Percentiles rank a stretch among this genome's conserved stretches.
Evolutionary conservation across 1,139 yeast species (phyloP).

Genomic region (Taphrina betulina): DNA sequence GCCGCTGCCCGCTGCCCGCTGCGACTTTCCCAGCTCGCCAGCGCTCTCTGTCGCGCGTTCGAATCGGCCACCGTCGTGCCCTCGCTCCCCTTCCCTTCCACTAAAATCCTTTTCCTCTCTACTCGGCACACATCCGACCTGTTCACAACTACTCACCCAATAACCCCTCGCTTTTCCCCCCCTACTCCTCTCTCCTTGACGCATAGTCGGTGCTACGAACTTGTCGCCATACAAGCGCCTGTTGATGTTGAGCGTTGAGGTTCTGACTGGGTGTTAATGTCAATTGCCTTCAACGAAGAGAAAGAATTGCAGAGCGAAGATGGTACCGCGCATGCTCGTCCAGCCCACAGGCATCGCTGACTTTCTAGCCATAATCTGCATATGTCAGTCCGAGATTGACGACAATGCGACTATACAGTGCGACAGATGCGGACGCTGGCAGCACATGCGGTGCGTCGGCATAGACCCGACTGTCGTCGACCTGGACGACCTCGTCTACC

Average conservation of each 20-base stretch:
- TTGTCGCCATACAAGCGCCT: too few species aligned
- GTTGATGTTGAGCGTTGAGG: constrained; percentile 19
- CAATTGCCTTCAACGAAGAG: constrained; percentile 12
- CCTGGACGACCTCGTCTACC: constrained; percentile 56
- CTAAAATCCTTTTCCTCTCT: too few species aligned
- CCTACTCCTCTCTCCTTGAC: too few species aligned
- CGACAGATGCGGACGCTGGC: constrained; percentile 92
- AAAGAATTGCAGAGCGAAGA: constrained; percentile 23
- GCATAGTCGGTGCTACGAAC: too few species aligned
- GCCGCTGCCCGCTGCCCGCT: too few species aligned
- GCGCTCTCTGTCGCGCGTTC: too few species aligned
- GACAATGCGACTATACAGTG: constrained; percentile 48
- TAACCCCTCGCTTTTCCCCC: too few species aligned
- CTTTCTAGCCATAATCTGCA: constrained; percentile 17
- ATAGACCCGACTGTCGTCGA: constrained; percentile 72
- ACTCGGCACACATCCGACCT: too few species aligned
- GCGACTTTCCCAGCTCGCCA: too few species aligned
- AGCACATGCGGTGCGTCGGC: constrained; percentile 93
- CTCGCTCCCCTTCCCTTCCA: too few species aligned
- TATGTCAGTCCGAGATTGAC: constrained; percentile 26
- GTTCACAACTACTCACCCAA: too few species aligned
- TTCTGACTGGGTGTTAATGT: constrained; percentile 11
- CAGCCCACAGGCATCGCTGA: not conserved
- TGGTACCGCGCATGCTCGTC: not conserved
- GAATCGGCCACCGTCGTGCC: too few species aligned